A percentile compares a stretch with the other conserved stretches of the same genome.
Conservation (phyloP, 2,329 filamentous ascomycete genomes). For the Aspergillus chevalieri region DNA sequence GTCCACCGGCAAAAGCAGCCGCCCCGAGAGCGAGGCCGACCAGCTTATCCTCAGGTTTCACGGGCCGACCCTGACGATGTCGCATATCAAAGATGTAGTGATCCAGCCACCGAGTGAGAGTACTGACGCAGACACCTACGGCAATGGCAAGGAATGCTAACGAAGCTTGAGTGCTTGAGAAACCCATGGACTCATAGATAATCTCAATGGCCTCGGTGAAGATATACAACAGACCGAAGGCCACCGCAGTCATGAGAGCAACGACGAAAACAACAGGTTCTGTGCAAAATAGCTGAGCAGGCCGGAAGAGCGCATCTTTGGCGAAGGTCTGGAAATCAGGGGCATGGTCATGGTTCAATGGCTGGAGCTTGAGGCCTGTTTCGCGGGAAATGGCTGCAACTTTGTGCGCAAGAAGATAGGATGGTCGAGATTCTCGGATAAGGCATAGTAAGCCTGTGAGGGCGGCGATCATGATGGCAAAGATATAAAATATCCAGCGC, state of each 20-base stretch:
- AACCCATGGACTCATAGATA: constrained; percentile 35
- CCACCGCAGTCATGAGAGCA: constrained; percentile 36
- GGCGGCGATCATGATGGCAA: constrained; percentile 33
- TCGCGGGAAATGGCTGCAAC: constrained; percentile 21
- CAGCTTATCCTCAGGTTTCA: constrained; percentile 45
- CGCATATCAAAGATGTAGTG: constrained; percentile 23
- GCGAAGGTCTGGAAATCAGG: constrained; percentile 32
- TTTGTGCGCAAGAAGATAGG: constrained; percentile 34
- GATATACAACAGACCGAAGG: constrained; percentile 43
- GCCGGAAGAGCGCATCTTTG: constrained; percentile 33
- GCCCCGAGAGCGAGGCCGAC: constrained; percentile 42
- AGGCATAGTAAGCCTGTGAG: constrained; percentile 30
- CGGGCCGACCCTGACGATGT: constrained; percentile 12
- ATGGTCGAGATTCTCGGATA: constrained; percentile 43
- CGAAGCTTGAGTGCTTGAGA: constrained; percentile 29
- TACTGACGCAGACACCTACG: constrained; percentile 36
- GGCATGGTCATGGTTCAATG: constrained; percentile 33
- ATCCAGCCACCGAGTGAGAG: constrained; percentile 42
- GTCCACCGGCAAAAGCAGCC: constrained; percentile 38
- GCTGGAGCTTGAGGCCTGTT: constrained; percentile 16
- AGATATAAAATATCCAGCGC: constrained; percentile 43
- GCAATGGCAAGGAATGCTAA: constrained; percentile 38
- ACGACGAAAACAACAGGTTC: constrained; percentile 43
- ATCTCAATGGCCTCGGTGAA: constrained; percentile 40
- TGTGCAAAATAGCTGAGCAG: constrained; percentile 36